Evolutionary conservation across 164 flowering plant genomes (phyloP).

Genomic region (Chimonanthus salicifolius): DNA sequence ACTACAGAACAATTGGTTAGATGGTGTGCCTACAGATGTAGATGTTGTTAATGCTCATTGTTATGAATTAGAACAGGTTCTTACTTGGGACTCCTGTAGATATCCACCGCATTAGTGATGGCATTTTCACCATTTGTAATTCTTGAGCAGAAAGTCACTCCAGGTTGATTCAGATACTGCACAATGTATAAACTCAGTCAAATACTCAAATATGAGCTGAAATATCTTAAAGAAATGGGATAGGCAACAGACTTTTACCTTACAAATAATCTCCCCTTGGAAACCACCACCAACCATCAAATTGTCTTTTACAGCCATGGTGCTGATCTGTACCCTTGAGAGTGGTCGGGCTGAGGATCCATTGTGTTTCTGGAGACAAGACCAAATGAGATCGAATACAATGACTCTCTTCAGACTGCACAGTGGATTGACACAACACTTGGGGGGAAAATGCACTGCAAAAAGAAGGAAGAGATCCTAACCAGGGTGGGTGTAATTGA

Average conservation of each 20-base stretch:
- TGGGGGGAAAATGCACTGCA: neutral
- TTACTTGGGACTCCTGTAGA: conserved; percentile 45
- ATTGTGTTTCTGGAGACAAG: conserved; percentile 33
- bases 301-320: conserved; percentile 75
- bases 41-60: neutral
- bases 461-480: conserved; percentile 2
- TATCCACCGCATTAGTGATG: conserved; percentile 80
- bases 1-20: conserved; percentile 33
- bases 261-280: conserved; percentile 92
- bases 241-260: conserved; percentile 41
- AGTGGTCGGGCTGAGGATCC: conserved; percentile 51
- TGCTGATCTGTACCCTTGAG: conserved; percentile 77
- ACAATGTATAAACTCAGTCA: neutral
- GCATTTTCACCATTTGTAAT: conserved; percentile 63
- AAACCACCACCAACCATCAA: conserved; percentile 88
- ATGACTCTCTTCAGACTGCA: neutral
- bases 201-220: neutral
- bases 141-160: conserved; percentile 67
- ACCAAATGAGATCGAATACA: neutral
- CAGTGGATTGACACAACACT: neutral
- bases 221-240: neutral
- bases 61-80: neutral
- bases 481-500: conserved; percentile 58
- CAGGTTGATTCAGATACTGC: conserved; percentile 60
- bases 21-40: neutral